Evolutionary conservation across 2,329 filamentous ascomycete species (phyloP).

Genomic region (Fulvia fulva): DNA sequence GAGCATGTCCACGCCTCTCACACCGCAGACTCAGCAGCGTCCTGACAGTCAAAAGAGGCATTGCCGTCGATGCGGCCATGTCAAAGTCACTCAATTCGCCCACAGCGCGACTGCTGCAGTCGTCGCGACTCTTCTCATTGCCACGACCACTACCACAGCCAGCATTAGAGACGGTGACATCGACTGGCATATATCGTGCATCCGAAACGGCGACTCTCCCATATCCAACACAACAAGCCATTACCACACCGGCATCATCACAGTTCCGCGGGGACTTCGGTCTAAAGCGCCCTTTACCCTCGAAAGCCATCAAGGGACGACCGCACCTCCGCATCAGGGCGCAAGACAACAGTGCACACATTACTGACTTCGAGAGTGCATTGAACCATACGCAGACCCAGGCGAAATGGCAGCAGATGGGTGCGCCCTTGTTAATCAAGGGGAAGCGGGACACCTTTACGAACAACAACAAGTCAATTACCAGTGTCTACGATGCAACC

Average conservation of each 20-base stretch:
- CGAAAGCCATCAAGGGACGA: constrained; percentile 69
- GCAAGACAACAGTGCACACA: constrained; percentile 67
- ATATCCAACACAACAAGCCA: constrained; percentile 77
- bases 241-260: constrained; percentile 71
- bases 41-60: background rate
- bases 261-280: constrained; percentile 84
- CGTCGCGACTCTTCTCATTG: constrained; percentile 85
- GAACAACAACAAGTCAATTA: constrained; percentile 3
- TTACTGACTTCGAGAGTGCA: constrained; percentile 88
- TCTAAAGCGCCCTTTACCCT: constrained; percentile 77
- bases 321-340: constrained; percentile 72
- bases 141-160: constrained; percentile 69
- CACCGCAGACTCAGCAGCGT: background rate
- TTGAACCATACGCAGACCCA: constrained; percentile 76
- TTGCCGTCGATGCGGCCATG: constrained; percentile 23
- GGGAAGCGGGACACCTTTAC: constrained; percentile 22
- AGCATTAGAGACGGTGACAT: constrained; percentile 39
- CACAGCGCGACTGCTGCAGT: constrained; percentile 68
- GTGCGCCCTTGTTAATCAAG: constrained; percentile 62
- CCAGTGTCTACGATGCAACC: constrained; percentile 40
- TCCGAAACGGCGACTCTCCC: constrained; percentile 70
- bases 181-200: constrained; percentile 47
- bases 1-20: background rate
- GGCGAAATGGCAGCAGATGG: constrained; percentile 81
- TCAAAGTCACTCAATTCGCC: constrained; percentile 49